These are phyloP conservation scores for Xylaria sp. DNA, from an alignment of 2,329 filamentous ascomycete genomes.

Conservation along the genomic window DNA sequence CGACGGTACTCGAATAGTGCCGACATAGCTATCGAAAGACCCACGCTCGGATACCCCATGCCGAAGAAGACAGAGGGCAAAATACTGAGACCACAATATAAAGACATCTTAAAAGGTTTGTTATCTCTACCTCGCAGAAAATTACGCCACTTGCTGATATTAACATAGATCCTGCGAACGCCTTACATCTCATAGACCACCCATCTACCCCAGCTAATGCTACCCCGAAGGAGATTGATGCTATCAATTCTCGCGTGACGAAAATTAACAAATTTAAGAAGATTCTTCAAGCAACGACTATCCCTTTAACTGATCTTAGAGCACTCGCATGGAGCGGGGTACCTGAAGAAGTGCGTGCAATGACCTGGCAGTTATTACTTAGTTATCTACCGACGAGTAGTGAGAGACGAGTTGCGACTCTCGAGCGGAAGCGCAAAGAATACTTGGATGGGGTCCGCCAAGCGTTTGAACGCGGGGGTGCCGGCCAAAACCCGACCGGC, in stretches of 20 bases:
- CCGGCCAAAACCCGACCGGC: slow-evolving; percentile 52
- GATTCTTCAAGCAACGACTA: slow-evolving; percentile 90
- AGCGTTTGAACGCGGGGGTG: slow-evolving; percentile 73
- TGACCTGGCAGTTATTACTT: slow-evolving; percentile 98
- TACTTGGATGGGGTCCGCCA: slow-evolving; percentile 91
- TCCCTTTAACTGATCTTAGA: slow-evolving; percentile 84
- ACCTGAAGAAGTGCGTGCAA: slow-evolving; percentile 92
- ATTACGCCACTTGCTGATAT: slow-evolving; percentile 12
- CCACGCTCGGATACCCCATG: slow-evolving; percentile 82
- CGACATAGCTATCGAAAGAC: slow-evolving; percentile 92
- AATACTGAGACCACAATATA: slow-evolving; percentile 95
- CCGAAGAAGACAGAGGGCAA: slow-evolving; percentile 93
- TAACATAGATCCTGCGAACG: slow-evolving; percentile 80
- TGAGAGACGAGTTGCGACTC: slow-evolving; percentile 85
- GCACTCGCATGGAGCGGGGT: slow-evolving; percentile 93
- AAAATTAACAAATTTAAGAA: slow-evolving; percentile 99
- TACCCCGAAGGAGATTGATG: slow-evolving; percentile 83
- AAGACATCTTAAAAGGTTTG: slow-evolving; percentile 84
- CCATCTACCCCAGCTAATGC: slow-evolving; percentile 78
- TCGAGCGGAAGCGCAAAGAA: slow-evolving; percentile 95
- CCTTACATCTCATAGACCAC: slow-evolving; percentile 92
- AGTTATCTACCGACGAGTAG: slow-evolving; percentile 98
- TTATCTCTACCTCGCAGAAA: not conserved
- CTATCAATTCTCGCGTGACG: slow-evolving; percentile 85
- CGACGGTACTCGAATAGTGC: slow-evolving; percentile 83